phyloP scores from a whole-genome alignment of 2,329 filamentous ascomycete species.

The Penicillium hordei region DNA sequence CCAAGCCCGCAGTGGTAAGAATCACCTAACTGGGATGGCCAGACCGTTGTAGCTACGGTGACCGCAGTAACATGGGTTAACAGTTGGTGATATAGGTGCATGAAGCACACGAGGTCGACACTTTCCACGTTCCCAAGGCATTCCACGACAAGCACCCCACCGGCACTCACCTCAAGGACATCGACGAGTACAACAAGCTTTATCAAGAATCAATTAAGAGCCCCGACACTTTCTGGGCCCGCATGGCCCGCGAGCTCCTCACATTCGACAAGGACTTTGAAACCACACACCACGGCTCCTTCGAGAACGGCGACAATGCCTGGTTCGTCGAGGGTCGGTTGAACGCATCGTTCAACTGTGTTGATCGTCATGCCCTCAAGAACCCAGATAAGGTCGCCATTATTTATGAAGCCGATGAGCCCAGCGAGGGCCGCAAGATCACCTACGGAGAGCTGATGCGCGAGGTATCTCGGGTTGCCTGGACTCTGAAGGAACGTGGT shows the following conservation, averaged over 20 bases:
- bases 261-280: slow-evolving; percentile 90
- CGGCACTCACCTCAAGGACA: slow-evolving; percentile 58
- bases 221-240: slow-evolving; percentile 87
- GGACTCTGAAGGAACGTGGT: slow-evolving; percentile 89
- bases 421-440: slow-evolving; percentile 79
- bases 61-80: slow-evolving; percentile 13
- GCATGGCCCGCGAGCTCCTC: slow-evolving; percentile 80
- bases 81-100: slow-evolving; percentile 33
- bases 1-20: slow-evolving; percentile 44
- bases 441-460: slow-evolving; percentile 91
- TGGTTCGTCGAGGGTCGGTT: slow-evolving; percentile 95
- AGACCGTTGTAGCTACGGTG: background rate
- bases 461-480: slow-evolving; percentile 83
- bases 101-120: slow-evolving; percentile 51
- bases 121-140: slow-evolving; percentile 58
- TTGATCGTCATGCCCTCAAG: slow-evolving; percentile 94
- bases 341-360: slow-evolving; percentile 96
- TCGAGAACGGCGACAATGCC: slow-evolving; percentile 77
- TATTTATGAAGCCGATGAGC: slow-evolving; percentile 97
- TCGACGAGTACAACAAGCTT: slow-evolving; percentile 63
- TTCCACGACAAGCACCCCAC: slow-evolving; percentile 60
- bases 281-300: slow-evolving; percentile 76
- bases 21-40: background rate
- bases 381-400: slow-evolving; percentile 91
- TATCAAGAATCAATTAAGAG: slow-evolving; percentile 84